Conservation (phyloP, 106 monocot genomes). For the Dioscorea dumetorum region DNA sequence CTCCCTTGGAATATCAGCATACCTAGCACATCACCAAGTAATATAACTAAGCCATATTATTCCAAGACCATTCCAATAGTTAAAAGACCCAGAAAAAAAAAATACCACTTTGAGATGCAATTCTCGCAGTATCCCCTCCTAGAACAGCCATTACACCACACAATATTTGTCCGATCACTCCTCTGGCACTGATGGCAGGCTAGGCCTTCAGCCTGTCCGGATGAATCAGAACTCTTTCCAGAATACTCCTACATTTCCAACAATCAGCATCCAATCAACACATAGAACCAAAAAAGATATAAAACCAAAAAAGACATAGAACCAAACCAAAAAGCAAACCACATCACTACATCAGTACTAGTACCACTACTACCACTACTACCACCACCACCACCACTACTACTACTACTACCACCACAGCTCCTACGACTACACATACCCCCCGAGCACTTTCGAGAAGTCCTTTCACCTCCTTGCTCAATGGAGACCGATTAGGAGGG, state of each 20-base stretch:
- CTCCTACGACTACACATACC: too few relatives aligned
- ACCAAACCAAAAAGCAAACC: neutral
- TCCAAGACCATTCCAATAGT: neutral
- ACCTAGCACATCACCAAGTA: conserved; percentile 23
- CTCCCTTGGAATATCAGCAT: conserved; percentile 67
- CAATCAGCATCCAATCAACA: neutral
- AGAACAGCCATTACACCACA: conserved; percentile 72
- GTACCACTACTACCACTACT: too few relatives aligned
- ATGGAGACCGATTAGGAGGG: conserved; percentile 2
- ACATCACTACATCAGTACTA: neutral
- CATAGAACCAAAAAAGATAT: neutral
- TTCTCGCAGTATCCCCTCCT: conserved; percentile 66
- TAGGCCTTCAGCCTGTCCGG: conserved; percentile 32
- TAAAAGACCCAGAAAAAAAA: neutral
- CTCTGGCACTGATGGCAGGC: conserved; percentile 84
- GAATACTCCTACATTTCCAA: conserved; percentile 25
- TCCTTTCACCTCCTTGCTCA: conserved; percentile 25
- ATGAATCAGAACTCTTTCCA: conserved; percentile 50
- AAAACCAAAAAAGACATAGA: too few relatives aligned
- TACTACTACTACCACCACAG: too few relatives aligned
- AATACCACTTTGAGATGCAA: conserved; percentile 77
- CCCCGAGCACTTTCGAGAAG: conserved; percentile 16
- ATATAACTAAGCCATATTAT: neutral
- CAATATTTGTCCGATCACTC: conserved; percentile 36
- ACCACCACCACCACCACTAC: too few relatives aligned